Conservation (phyloP, 805 yeast genomes). For the Yarrowia keelungensis region DNA sequence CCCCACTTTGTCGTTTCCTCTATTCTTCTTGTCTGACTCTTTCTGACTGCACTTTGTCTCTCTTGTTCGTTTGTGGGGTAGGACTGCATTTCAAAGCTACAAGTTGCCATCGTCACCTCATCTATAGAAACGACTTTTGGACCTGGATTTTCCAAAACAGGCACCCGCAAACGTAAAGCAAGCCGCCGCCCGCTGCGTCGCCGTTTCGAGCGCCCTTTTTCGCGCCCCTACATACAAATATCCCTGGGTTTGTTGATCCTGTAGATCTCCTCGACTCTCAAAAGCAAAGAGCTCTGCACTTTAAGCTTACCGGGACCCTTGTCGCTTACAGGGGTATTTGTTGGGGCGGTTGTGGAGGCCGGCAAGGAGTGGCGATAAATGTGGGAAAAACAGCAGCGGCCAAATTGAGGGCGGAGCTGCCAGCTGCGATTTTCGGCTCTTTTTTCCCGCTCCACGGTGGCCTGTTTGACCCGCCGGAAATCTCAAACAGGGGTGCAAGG, state of each 20-base stretch:
- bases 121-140: too few species aligned
- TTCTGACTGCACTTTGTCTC: conserved; percentile 1
- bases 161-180: too few species aligned
- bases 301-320: conserved; percentile 33
- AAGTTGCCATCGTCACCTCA: too few species aligned
- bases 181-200: too few species aligned
- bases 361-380: not conserved
- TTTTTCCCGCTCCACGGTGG: not conserved
- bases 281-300: not conserved
- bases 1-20: too few species aligned
- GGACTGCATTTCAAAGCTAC: not conserved
- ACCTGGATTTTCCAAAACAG: too few species aligned
- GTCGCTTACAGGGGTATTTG: conserved; percentile 24
- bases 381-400: not conserved
- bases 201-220: not conserved
- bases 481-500: conserved; percentile 12
- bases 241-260: conserved; percentile 8
- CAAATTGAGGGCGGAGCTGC: too few species aligned
- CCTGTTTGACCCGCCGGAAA: not conserved
- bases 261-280: not conserved
- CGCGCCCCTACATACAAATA: not conserved
- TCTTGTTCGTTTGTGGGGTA: conserved; percentile 6
- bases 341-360: not conserved
- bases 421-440: not conserved
- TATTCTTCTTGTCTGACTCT: too few species aligned